Evolutionary conservation across 306 rosid species (phyloP).

Genomic region (Vigna unguiculata): DNA sequence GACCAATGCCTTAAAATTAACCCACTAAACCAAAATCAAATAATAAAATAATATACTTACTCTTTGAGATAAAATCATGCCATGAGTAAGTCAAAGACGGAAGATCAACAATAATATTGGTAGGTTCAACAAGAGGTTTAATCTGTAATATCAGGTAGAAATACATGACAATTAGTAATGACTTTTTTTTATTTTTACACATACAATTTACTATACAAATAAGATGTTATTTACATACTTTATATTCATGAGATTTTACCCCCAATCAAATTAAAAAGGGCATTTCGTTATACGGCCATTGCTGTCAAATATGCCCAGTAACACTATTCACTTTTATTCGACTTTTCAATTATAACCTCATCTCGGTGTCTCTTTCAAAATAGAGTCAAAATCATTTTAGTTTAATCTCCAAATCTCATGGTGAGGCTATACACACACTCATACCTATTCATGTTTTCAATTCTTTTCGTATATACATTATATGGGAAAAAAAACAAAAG

Average conservation of each 20-base stretch:
- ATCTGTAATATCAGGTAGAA: conserved; percentile 66
- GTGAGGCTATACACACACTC: too few species aligned
- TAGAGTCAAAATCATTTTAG: not conserved
- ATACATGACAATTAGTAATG: conserved; percentile 12
- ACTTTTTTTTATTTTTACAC: not conserved
- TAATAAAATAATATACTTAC: conserved; percentile 50
- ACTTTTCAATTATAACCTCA: not conserved
- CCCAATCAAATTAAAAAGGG: not conserved
- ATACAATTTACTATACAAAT: not conserved
- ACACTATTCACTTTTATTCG: not conserved
- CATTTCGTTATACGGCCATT: too few species aligned
- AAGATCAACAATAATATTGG: conserved; percentile 62
- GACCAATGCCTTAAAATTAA: not conserved
- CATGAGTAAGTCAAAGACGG: conserved; percentile 70
- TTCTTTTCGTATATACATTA: too few species aligned
- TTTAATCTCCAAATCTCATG: too few species aligned
- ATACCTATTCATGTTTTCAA: too few species aligned
- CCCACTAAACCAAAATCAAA: conserved; percentile 20
- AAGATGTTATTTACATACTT: not conserved
- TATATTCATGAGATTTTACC: not conserved
- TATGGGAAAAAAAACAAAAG: not conserved
- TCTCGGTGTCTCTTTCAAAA: not conserved
- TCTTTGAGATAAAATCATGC: conserved; percentile 89
- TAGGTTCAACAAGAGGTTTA: conserved; percentile 87
- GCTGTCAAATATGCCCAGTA: not conserved